These are phyloP conservation scores for Colletotrichum cuscutae DNA, from an alignment of 2,329 filamentous ascomycete genomes.

Conservation along the genomic window DNA sequence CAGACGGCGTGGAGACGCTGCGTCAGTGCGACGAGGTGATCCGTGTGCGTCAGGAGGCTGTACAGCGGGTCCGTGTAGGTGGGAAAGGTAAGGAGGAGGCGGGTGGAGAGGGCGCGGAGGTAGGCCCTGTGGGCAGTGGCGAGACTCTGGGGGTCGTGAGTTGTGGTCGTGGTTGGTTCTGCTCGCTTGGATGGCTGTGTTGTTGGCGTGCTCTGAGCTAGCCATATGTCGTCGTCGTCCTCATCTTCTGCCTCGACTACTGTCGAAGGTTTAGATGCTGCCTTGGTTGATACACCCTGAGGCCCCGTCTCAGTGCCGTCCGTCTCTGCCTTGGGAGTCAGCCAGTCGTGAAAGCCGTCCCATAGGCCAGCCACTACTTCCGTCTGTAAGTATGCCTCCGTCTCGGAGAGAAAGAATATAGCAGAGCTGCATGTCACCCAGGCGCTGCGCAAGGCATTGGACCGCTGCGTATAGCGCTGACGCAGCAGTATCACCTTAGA, in stretches of 20 bases:
- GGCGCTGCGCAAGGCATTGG: conserved; percentile 77
- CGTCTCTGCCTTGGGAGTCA: conserved; percentile 58
- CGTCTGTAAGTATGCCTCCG: conserved; percentile 88
- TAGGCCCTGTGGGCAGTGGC: conserved; percentile 83
- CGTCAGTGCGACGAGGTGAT: conserved; percentile 82
- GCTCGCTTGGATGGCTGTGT: conserved; percentile 35
- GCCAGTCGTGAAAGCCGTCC: conserved; percentile 82
- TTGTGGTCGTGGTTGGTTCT: conserved; percentile 47
- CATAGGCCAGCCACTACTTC: conserved; percentile 87
- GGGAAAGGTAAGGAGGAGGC: conserved; percentile 72
- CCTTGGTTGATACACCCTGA: neutral
- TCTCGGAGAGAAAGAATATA: conserved; percentile 89
- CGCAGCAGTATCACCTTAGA: conserved; percentile 71
- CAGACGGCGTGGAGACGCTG: conserved; percentile 81
- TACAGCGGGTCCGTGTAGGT: conserved; percentile 74
- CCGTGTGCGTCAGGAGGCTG: conserved; percentile 76
- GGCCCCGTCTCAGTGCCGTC: neutral
- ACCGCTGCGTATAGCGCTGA: conserved; percentile 70
- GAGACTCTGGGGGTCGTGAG: conserved; percentile 85
- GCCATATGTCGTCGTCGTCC: conserved; percentile 53
- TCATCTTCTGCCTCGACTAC: conserved; percentile 21
- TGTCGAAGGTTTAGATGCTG: neutral
- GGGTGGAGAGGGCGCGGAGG: conserved; percentile 73
- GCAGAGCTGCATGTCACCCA: conserved; percentile 93
- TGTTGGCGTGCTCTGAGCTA: conserved; percentile 40